Evolutionary conservation across 2,329 filamentous ascomycete genomes (phyloP).

Genomic region (Venturia asperata): DNA sequence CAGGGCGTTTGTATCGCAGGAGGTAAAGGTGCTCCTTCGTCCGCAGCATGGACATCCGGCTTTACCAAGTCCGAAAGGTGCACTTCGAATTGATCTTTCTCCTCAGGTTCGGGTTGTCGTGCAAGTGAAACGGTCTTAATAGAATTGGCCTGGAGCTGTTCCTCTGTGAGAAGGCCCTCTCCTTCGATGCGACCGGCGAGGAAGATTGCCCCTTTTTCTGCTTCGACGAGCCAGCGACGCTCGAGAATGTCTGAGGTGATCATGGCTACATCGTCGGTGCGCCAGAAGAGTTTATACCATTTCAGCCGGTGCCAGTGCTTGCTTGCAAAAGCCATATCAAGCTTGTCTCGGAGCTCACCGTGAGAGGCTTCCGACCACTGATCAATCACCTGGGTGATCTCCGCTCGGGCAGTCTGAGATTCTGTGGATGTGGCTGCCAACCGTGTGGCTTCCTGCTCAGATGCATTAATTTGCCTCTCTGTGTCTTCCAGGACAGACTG

Average conservation of each 20-base stretch:
- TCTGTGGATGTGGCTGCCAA: slow-evolving; percentile 33
- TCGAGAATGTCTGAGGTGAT: slow-evolving; percentile 72
- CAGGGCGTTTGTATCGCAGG: slow-evolving; percentile 7
- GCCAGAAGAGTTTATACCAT: slow-evolving; percentile 96
- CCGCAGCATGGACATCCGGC: background rate
- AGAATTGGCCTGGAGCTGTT: slow-evolving; percentile 11
- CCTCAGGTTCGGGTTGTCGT: background rate
- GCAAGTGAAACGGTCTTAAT: background rate
- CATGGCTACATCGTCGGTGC: slow-evolving; percentile 84
- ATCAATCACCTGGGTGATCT: slow-evolving; percentile 54
- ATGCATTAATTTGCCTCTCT: slow-evolving; percentile 44
- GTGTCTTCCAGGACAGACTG: slow-evolving; percentile 56
- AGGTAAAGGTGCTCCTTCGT: background rate
- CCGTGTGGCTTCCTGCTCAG: slow-evolving; percentile 35
- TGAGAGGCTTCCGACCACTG: slow-evolving; percentile 76
- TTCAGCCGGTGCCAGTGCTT: slow-evolving; percentile 69
- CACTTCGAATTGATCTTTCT: background rate
- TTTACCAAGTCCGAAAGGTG: slow-evolving; percentile 3
- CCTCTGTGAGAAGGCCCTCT: slow-evolving; percentile 43
- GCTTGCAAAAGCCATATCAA: slow-evolving; percentile 71
- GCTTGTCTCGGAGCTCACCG: slow-evolving; percentile 70
- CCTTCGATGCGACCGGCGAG: slow-evolving; percentile 69
- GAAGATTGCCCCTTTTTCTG: slow-evolving; percentile 77
- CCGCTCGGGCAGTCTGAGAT: slow-evolving; percentile 37
- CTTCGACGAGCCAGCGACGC: slow-evolving; percentile 66